These are phyloP conservation scores for Clarireedia hainanense DNA, from an alignment of 2,329 filamentous ascomycete species.

Conservation along the genomic window DNA sequence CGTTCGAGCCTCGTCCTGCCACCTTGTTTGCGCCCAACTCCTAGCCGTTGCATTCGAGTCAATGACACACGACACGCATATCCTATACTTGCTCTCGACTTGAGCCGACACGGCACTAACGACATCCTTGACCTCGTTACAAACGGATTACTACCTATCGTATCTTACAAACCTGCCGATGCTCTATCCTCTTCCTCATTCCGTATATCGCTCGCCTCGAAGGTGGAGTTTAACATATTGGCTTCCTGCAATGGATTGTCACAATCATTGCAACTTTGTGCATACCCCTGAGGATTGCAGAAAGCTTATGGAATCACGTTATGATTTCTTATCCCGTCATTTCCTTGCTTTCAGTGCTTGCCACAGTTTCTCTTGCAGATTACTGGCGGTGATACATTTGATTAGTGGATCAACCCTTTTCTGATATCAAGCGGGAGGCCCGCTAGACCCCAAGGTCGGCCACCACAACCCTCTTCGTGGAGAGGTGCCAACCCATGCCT, in stretches of 20 bases:
- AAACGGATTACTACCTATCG: slow-evolving; percentile 9
- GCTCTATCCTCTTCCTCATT: neutral
- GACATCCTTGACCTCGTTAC: slow-evolving; percentile 4
- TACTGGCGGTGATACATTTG: slow-evolving; percentile 10
- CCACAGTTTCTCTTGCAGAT: slow-evolving; percentile 11
- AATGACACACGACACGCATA: slow-evolving; percentile 22
- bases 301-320: slow-evolving; percentile 25
- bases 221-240: slow-evolving; percentile 14
- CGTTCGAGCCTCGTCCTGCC: slow-evolving; percentile 8
- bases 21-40: slow-evolving; percentile 2
- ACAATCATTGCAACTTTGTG: slow-evolving; percentile 12
- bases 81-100: slow-evolving; percentile 16
- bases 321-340: slow-evolving; percentile 21
- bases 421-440: slow-evolving; percentile 13
- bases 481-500: slow-evolving; percentile 11
- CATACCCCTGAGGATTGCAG: slow-evolving; percentile 19
- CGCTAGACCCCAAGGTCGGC: slow-evolving; percentile 12
- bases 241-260: slow-evolving; percentile 10
- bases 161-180: slow-evolving; percentile 7
- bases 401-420: slow-evolving; percentile 16
- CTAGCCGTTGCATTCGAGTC: slow-evolving; percentile 12
- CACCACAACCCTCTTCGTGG: slow-evolving; percentile 14
- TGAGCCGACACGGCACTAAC: slow-evolving; percentile 7
- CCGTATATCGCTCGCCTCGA: slow-evolving; percentile 12
- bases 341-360: slow-evolving; percentile 11